Conservation (phyloP, 768 basidiomycete species). For the Lepiota venenata region DNA sequence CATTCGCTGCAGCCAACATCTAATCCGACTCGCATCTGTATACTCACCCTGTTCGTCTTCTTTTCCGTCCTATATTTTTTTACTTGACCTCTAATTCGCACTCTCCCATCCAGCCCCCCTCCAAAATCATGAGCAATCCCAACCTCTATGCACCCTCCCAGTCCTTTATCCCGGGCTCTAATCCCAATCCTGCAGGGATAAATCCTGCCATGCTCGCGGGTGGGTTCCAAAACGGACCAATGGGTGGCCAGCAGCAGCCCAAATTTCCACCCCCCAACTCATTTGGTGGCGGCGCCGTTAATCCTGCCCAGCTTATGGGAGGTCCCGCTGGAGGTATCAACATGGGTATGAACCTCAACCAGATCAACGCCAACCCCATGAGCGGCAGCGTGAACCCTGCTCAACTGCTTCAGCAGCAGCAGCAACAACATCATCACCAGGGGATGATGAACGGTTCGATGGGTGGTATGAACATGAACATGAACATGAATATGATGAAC, state of each 20-base stretch:
- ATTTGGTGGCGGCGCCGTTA: conserved; percentile 8
- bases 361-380: conserved; percentile 9
- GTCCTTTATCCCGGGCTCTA: conserved; percentile 7
- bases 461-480: conserved; percentile 2
- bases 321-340: conserved; percentile 2
- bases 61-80: background rate
- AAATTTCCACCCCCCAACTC: conserved; percentile 4
- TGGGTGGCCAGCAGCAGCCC: conserved; percentile 7
- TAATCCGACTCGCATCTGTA: background rate
- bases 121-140: conserved; percentile 10
- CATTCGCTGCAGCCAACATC: background rate
- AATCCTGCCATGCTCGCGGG: conserved; percentile 12
- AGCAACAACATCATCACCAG: conserved; percentile 6
- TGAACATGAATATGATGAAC: conserved; percentile 11
- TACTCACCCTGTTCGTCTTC: background rate
- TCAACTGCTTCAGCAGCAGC: conserved; percentile 9
- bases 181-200: conserved; percentile 7
- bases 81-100: background rate
- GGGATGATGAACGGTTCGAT: conserved; percentile 10
- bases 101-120: background rate
- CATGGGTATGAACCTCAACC: conserved; percentile 9
- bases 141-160: conserved; percentile 7
- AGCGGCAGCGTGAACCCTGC: conserved; percentile 4
- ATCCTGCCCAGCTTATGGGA: conserved; percentile 11
- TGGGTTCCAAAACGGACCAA: conserved; percentile 6